Percentiles rank a stretch among this genome's conserved stretches.
These are phyloP conservation scores for Tulasnella sp. DNA, from an alignment of 768 basidiomycete species.

Conservation along the genomic window DNA sequence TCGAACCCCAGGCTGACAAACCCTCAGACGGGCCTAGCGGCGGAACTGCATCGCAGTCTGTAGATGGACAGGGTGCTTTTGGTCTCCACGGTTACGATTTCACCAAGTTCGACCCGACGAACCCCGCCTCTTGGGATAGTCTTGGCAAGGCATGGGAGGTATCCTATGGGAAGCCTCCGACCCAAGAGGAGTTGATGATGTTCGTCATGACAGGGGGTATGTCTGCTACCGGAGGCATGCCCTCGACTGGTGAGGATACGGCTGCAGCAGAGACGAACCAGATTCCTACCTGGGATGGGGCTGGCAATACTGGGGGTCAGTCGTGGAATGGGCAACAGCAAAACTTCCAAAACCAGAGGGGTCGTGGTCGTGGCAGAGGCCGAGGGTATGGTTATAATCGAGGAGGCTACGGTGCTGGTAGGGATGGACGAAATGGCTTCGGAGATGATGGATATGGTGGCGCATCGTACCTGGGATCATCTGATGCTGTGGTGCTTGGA, in stretches of 20 bases:
- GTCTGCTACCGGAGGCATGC: conserved; percentile 15
- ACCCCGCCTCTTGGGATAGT: conserved; percentile 72
- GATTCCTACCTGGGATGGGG: conserved; percentile 5
- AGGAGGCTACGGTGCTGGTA: conserved; percentile 33
- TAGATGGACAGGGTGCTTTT: conserved; percentile 1
- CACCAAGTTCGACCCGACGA: conserved; percentile 66
- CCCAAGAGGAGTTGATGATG: conserved; percentile 73
- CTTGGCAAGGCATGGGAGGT: conserved; percentile 74
- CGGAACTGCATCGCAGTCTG: background rate
- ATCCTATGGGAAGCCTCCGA: conserved; percentile 63
- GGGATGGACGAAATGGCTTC: conserved; percentile 41
- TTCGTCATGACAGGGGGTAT: conserved; percentile 44
- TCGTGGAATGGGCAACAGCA: conserved; percentile 1
- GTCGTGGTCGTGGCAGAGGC: conserved; percentile 1
- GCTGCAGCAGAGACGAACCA: conserved; percentile 30
- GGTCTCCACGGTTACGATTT: conserved; percentile 70
- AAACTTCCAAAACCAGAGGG: background rate
- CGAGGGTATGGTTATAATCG: background rate
- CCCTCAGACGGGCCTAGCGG: background rate
- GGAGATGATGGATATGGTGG: conserved; percentile 38
- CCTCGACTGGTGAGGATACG: conserved; percentile 39
- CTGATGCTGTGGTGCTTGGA: conserved; percentile 38
- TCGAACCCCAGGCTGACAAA: background rate
- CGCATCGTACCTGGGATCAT: conserved; percentile 37
- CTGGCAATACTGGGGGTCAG: background rate